These are phyloP conservation scores for Talaromyces liani DNA, from an alignment of 495 filamentous ascomycete species.

Conservation along the genomic window DNA sequence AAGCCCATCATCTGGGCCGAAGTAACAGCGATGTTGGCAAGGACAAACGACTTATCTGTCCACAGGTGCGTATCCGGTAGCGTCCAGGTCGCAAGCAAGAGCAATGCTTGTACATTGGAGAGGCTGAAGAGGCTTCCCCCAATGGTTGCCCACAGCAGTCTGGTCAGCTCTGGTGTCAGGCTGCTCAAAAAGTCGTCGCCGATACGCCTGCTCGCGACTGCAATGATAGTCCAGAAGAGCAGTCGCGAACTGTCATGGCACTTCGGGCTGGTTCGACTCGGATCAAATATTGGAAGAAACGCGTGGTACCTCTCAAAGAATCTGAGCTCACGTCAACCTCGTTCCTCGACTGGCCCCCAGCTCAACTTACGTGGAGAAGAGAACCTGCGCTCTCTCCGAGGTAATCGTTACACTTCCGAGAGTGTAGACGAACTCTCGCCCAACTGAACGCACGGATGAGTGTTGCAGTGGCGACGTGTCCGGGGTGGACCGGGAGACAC, in stretches of 20 bases:
- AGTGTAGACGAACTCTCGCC: too few relatives aligned
- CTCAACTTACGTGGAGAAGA: too few relatives aligned
- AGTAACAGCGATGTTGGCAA: background rate
- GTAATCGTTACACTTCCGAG: too few relatives aligned
- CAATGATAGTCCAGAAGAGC: background rate
- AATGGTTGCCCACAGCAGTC: background rate
- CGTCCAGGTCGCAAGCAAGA: background rate
- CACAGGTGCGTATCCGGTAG: background rate
- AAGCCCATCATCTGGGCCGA: background rate
- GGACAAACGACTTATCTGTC: background rate
- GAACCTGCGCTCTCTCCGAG: too few relatives aligned
- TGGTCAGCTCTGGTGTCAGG: background rate
- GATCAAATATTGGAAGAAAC: background rate
- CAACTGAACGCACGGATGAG: too few relatives aligned
- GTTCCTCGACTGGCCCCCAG: background rate
- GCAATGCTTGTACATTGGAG: background rate
- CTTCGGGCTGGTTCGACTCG: background rate
- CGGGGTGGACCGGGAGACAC: too few relatives aligned
- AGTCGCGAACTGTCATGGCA: background rate
- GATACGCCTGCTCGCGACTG: background rate
- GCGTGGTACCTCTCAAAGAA: background rate
- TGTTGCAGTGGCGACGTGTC: too few relatives aligned
- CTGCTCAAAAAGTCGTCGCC: background rate
- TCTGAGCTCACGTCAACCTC: background rate
- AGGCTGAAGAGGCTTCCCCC: background rate